phyloP scores from a whole-genome alignment of 169 alveolate species.

The Cryptosporidium ubiquitum region DNA sequence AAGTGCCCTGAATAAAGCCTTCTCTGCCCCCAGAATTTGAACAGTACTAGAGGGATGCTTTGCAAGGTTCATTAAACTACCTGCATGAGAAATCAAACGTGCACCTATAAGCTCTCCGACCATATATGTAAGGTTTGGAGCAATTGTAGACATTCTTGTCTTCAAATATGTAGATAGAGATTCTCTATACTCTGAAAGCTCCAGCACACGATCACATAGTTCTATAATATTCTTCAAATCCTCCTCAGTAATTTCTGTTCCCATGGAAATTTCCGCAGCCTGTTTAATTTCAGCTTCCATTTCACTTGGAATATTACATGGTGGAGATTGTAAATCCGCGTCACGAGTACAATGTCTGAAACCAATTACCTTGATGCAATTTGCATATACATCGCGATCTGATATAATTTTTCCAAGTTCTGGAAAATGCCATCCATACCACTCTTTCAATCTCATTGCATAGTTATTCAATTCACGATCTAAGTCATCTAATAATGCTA shows the following conservation, averaged over 20 bases:
- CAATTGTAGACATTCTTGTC: slow-evolving; percentile 98
- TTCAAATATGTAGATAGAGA: slow-evolving; percentile 94
- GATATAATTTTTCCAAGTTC: slow-evolving; percentile 96
- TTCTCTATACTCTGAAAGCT: slow-evolving; percentile 94
- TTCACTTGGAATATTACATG: slow-evolving; percentile 91
- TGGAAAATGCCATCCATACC: slow-evolving; percentile 99
- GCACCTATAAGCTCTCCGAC: slow-evolving; percentile 99
- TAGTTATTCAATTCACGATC: slow-evolving; percentile 98
- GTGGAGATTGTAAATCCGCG: slow-evolving; percentile 79
- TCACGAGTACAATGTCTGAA: slow-evolving; percentile 84
- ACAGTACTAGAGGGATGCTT: slow-evolving; percentile 99
- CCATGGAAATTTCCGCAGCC: slow-evolving; percentile 99
- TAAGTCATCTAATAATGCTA: slow-evolving; percentile 95
- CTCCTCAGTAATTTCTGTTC: slow-evolving; percentile 97
- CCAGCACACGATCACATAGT: slow-evolving; percentile 95
- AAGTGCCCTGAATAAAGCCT: slow-evolving; percentile 99
- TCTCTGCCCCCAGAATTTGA: slow-evolving; percentile 98
- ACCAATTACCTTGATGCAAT: slow-evolving; percentile 90
- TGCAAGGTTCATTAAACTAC: slow-evolving; percentile 96
- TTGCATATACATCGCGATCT: slow-evolving; percentile 93
- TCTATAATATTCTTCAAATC: slow-evolving; percentile 94
- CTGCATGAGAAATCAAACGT: slow-evolving; percentile 99
- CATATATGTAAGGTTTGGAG: slow-evolving; percentile 98
- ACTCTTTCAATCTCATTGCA: slow-evolving; percentile 98
- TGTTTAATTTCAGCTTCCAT: slow-evolving; percentile 94